Conservation (phyloP, 2,329 filamentous ascomycete species). For the Alternaria atra region DNA sequence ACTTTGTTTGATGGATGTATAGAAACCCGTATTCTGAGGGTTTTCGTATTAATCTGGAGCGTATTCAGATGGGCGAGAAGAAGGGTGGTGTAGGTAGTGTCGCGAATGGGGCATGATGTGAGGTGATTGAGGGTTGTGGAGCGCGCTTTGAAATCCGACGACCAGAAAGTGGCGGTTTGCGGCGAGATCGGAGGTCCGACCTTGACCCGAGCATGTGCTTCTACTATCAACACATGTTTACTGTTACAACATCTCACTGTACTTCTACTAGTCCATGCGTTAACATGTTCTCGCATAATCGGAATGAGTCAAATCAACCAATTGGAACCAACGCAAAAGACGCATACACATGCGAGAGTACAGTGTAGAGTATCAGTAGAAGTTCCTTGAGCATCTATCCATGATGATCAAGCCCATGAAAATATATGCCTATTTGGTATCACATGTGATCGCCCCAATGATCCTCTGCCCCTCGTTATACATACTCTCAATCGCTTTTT, state of each 20-base stretch:
- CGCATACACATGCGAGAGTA: not conserved
- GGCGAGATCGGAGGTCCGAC: constrained; percentile 38
- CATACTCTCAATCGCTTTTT: not conserved
- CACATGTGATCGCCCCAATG: not conserved
- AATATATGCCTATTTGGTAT: not conserved
- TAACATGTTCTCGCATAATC: no score
- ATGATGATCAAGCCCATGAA: not conserved
- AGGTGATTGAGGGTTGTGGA: constrained; percentile 27
- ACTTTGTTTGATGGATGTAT: not conserved
- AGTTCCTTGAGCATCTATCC: not conserved
- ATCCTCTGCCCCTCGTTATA: not conserved
- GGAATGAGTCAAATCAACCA: not conserved
- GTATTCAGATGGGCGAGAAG: not conserved
- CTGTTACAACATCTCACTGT: not conserved
- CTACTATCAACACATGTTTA: not conserved
- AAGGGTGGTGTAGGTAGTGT: constrained; percentile 3
- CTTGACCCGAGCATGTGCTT: constrained; percentile 9
- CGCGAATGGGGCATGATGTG: constrained; percentile 26
- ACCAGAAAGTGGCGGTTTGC: constrained; percentile 34
- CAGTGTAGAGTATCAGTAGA: not conserved
- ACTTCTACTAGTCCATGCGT: no score
- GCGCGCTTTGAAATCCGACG: constrained; percentile 46
- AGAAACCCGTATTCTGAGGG: no score
- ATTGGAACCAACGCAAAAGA: not conserved
- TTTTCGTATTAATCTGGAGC: constrained; percentile 33